Conservation (phyloP, 805 yeast species). For the Wickerhamiella allomyrinae region DNA sequence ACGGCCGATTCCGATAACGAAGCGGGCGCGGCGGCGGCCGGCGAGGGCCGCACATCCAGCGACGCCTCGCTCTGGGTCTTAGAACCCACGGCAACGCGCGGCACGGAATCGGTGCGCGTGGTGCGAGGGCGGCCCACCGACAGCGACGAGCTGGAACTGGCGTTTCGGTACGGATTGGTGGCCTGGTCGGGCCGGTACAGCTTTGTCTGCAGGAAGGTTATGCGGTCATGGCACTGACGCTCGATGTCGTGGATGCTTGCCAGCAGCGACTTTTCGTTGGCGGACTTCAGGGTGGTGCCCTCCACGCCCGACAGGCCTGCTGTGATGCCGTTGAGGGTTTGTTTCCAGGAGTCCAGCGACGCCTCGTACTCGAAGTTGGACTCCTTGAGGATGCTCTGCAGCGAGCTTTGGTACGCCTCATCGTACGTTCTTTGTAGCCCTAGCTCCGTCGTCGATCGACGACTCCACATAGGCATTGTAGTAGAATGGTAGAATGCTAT, state of each 20-base stretch:
- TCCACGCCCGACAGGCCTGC: constrained; percentile 22
- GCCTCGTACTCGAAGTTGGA: constrained; percentile 24
- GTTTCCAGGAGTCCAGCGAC: constrained; percentile 26
- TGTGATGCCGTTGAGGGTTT: constrained; percentile 23
- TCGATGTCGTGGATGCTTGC: constrained; percentile 27
- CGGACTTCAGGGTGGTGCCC: constrained; percentile 21
- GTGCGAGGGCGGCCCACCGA: not conserved
- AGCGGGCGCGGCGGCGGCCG: not conserved
- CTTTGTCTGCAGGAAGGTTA: constrained; percentile 16
- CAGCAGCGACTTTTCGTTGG: constrained; percentile 24
- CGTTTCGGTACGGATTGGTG: constrained; percentile 19
- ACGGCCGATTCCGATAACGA: not conserved
- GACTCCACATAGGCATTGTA: constrained; percentile 14
- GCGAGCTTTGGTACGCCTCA: constrained; percentile 29
- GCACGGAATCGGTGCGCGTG: not conserved
- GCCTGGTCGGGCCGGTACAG: constrained; percentile 8
- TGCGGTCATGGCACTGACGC: constrained; percentile 28
- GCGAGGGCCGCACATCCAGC: not conserved
- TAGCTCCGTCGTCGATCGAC: constrained; percentile 15
- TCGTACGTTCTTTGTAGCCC: constrained; percentile 27
- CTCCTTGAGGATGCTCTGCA: constrained; percentile 28
- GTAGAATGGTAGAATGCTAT: not conserved
- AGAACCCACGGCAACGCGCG: constrained; percentile 18
- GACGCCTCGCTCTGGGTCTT: constrained; percentile 2
- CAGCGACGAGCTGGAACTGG: constrained; percentile 1